These are phyloP conservation scores for Pseudogymnoascus verrucosus DNA, from an alignment of 2,329 filamentous ascomycete genomes.

Conservation along the genomic window DNA sequence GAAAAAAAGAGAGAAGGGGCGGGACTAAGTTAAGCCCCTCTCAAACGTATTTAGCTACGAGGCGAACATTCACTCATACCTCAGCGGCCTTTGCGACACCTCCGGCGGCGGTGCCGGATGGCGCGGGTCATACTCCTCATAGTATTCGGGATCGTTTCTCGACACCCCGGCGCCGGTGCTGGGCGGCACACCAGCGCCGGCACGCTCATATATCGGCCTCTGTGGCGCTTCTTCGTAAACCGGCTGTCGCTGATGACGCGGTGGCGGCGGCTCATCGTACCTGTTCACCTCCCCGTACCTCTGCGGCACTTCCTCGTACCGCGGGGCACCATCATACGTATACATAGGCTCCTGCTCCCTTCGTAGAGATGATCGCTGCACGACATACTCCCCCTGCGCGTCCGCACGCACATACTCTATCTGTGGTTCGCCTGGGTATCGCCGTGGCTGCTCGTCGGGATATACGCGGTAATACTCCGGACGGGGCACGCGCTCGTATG, in stretches of 20 bases:
- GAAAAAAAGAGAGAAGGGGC: background rate
- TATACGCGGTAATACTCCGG: slow-evolving; percentile 31
- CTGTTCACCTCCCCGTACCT: background rate
- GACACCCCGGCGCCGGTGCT: background rate
- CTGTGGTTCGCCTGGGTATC: slow-evolving; percentile 23
- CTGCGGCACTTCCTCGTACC: background rate
- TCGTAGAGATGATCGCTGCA: slow-evolving; percentile 33
- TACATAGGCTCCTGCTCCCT: slow-evolving; percentile 16
- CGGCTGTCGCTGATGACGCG: background rate
- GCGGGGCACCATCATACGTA: background rate
- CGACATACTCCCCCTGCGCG: slow-evolving; percentile 38
- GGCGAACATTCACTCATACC: background rate
- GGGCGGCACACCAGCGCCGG: background rate
- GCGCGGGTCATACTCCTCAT: slow-evolving; percentile 40
- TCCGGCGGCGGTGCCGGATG: slow-evolving; percentile 28
- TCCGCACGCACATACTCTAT: slow-evolving; percentile 41
- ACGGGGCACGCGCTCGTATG: slow-evolving; percentile 25
- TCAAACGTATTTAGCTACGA: background rate
- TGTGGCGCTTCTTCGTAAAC: slow-evolving; percentile 2
- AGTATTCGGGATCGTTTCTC: slow-evolving; percentile 18
- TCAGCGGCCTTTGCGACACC: background rate
- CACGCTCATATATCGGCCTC: background rate
- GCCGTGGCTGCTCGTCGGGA: slow-evolving; percentile 23
- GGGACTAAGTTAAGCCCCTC: background rate
- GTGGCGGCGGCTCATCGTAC: background rate